Conservation (phyloP, 805 yeast genomes). For the Monosporozyma aerobia region DNA sequence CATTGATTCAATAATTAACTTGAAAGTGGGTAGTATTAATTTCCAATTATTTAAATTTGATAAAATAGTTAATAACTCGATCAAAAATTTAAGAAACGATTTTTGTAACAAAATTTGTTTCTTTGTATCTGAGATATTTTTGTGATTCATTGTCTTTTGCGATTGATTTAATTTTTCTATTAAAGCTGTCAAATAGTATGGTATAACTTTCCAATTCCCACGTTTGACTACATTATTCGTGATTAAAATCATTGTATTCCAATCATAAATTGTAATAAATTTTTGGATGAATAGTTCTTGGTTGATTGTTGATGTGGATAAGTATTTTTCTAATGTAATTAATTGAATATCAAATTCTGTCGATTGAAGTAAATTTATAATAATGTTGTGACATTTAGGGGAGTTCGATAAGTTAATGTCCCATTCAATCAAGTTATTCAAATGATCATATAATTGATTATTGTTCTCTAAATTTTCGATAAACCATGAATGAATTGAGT, state of each 20-base stretch:
- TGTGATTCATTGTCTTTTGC: neutral
- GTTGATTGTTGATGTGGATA: neutral
- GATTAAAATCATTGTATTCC: constrained; percentile 13
- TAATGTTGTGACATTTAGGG: constrained; percentile 7
- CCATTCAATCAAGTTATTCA: constrained; percentile 18
- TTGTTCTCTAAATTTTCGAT: constrained; percentile 10
- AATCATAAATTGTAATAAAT: constrained; percentile 17
- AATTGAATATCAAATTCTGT: constrained; percentile 22
- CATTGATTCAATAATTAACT: constrained; percentile 6
- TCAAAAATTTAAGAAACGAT: constrained; percentile 16
- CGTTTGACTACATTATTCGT: constrained; percentile 9
- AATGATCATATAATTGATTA: constrained; percentile 17
- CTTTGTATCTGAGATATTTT: neutral
- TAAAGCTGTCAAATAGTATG: constrained; percentile 16
- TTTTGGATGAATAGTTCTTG: constrained; percentile 8
- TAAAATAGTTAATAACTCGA: constrained; percentile 14
- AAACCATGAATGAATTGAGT: constrained; percentile 23
- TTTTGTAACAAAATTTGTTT: neutral
- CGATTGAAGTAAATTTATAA: constrained; percentile 17
- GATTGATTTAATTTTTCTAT: constrained; percentile 11
- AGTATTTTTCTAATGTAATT: constrained; percentile 22
- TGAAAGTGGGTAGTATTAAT: constrained; percentile 17
- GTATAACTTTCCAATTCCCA: constrained; percentile 14
- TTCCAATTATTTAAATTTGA: constrained; percentile 12
- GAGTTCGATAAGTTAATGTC: constrained; percentile 16